Conservation (phyloP, 257 asterid genomes). For the Capsicum pubescens region DNA sequence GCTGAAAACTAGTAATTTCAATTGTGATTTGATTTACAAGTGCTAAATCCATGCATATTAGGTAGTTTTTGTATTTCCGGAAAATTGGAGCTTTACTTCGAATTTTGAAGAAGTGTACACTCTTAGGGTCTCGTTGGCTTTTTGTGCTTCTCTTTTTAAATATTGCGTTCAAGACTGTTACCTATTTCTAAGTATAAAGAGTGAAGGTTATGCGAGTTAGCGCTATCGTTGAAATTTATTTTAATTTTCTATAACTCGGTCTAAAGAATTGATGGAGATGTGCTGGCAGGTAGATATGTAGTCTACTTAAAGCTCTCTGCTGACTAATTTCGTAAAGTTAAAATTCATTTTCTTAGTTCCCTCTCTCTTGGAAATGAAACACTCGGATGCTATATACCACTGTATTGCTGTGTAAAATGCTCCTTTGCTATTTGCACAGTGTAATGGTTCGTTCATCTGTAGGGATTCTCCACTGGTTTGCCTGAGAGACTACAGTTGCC, state of each 20-base stretch:
- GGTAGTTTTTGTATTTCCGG: not conserved
- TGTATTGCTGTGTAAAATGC: not conserved
- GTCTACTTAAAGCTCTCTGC: not conserved
- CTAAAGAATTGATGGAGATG: not conserved
- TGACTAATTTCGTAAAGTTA: constrained; percentile 10
- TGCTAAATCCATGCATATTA: not conserved
- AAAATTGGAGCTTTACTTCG: not conserved
- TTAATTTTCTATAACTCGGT: constrained; percentile 3
- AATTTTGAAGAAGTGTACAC: not conserved
- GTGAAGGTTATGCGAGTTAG: not conserved
- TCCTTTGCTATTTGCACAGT: constrained; percentile 14
- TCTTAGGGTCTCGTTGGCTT: not conserved
- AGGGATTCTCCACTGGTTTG: constrained; percentile 99
- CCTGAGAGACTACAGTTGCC: constrained; percentile 98
- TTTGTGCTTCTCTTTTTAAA: not conserved
- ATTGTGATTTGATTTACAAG: not conserved
- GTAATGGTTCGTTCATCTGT: constrained; percentile 30
- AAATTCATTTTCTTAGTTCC: not conserved
- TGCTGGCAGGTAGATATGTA: not conserved
- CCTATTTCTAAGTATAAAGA: not conserved
- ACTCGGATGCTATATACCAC: not conserved
- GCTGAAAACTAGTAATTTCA: not conserved
- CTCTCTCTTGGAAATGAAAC: not conserved
- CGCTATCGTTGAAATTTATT: not conserved
- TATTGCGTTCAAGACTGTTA: not conserved